Conservation (phyloP, 2,329 filamentous ascomycete species). For the Botrytis sinoallii region DNA sequence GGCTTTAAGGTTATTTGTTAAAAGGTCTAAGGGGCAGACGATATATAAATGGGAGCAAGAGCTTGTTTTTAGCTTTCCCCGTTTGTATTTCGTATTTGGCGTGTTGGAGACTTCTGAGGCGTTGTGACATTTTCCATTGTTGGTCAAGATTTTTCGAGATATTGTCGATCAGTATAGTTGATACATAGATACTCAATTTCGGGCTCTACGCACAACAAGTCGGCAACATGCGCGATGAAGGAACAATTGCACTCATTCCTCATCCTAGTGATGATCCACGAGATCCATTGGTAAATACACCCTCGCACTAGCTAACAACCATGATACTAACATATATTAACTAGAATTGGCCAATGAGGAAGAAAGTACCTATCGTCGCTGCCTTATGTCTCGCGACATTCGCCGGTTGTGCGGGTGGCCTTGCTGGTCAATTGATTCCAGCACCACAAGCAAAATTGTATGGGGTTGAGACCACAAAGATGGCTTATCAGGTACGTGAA, state of each 20-base stretch:
- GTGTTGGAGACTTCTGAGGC: neutral
- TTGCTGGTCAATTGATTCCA: slow-evolving; percentile 22
- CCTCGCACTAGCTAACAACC: neutral
- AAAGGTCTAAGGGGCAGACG: neutral
- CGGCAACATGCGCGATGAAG: neutral
- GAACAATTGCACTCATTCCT: slow-evolving; percentile 32
- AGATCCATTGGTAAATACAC: slow-evolving; percentile 40
- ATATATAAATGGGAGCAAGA: neutral
- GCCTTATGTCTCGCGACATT: slow-evolving; percentile 23
- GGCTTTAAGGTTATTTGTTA: neutral
- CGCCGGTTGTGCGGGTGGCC: slow-evolving; percentile 19
- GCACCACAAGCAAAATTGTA: slow-evolving; percentile 23
- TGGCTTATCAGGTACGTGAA: slow-evolving; percentile 23
- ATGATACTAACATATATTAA: neutral
- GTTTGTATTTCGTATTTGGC: neutral
- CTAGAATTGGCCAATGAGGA: slow-evolving; percentile 38
- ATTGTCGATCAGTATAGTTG: neutral
- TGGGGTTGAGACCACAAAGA: slow-evolving; percentile 19
- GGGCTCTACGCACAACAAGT: neutral
- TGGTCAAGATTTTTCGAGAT: neutral
- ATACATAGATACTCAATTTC: neutral
- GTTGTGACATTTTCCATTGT: neutral
- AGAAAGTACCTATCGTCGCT: slow-evolving; percentile 22
- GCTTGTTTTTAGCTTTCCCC: neutral
- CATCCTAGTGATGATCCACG: slow-evolving; percentile 48